Percentiles rank a stretch among this genome's conserved stretches.
phyloP scores from a whole-genome alignment of 495 filamentous ascomycete genomes.

The Aspergillus steynii region DNA sequence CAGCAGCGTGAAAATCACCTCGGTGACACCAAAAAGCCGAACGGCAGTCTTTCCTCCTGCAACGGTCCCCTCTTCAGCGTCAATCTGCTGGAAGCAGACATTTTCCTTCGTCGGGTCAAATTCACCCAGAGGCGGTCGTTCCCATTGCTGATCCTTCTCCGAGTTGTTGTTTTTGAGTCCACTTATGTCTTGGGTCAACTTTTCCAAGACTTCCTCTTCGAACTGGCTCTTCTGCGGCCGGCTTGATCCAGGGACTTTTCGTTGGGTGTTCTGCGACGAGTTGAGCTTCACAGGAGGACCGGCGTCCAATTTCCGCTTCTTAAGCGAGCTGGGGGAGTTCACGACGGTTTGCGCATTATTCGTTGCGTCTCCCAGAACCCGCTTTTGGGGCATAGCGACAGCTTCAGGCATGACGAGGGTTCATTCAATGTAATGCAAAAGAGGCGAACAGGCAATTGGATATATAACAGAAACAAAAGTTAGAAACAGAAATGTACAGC shows the following conservation, averaged over 20 bases:
- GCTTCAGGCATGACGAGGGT: slow-evolving; percentile 51
- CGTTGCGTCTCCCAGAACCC: slow-evolving; percentile 59
- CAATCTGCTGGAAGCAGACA: slow-evolving; percentile 92
- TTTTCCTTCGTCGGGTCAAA: slow-evolving; percentile 72
- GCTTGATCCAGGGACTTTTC: slow-evolving; percentile 67
- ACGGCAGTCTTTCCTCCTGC: slow-evolving; percentile 70
- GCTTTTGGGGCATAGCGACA: slow-evolving; percentile 53
- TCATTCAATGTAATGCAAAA: slow-evolving; percentile 1
- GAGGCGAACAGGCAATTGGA: neutral
- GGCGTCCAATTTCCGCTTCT: slow-evolving; percentile 77
- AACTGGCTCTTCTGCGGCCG: slow-evolving; percentile 86
- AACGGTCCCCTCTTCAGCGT: slow-evolving; percentile 84
- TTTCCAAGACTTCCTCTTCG: slow-evolving; percentile 90
- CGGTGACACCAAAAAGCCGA: slow-evolving; percentile 96
- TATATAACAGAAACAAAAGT: neutral
- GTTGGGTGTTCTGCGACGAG: slow-evolving; percentile 55
- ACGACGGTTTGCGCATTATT: slow-evolving; percentile 49
- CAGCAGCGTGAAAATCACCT: slow-evolving; percentile 46
- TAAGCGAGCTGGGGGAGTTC: slow-evolving; percentile 55
- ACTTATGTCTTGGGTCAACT: slow-evolving; percentile 86
- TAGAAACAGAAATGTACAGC: neutral
- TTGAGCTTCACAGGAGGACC: slow-evolving; percentile 53
- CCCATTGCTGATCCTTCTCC: slow-evolving; percentile 95
- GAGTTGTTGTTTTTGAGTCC: slow-evolving; percentile 80
- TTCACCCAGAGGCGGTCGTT: slow-evolving; percentile 68